Evolutionary conservation across 2,329 filamentous ascomycete species (phyloP), one percentile per base, ranked within the genome.

Genomic region (Paraphaeosphaeria minitans): DNA sequence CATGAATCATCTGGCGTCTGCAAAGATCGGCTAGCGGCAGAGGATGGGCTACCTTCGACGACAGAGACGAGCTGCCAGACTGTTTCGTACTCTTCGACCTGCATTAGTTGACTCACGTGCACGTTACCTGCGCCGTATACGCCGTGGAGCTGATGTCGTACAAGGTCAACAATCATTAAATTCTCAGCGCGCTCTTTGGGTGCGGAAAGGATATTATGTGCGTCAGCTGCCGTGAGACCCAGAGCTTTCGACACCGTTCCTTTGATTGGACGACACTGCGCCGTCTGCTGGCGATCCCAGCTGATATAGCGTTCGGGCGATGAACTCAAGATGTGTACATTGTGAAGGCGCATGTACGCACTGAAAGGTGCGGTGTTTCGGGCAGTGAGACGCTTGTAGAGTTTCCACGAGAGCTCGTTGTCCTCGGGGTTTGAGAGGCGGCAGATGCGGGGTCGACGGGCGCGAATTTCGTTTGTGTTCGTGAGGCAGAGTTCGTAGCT

Each of bases 81-180:
- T 22, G 88, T 93, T 48, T 91, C 89, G 73, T 97, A 96, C 72
- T 97, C 93, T 76, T 97, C 93, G 0, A 98, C 90, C 58, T 88
- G 85, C 80, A 97, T 90, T 24, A 97, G 80, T 56, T 92, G 89
- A 14, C 88, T 86, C 1, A 97, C 92, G 6, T 79, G 75, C 0
- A 97, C 92, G 58, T 85, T 85, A 0, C 87, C 88, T 1, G 89
- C 84, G 5, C 91, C 91, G 60, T 89, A 92, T 9, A 96, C 88
- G n/a, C 89, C 87, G 75, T 96, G 90, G 13, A 98, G 81, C 75
- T 98, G 94, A 72, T 98, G 94, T 0, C 94, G 86, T n/a, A 97
- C 95, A 0, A 98, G 83, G 75, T 98, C 94, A 2, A 97, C 93
- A 68, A 98, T 97, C 95, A 98, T 98, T 24, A 98, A 84, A 71